Percentiles rank a stretch among this genome's conserved stretches.
phyloP scores from a whole-genome alignment of 2,329 filamentous ascomycete species.

The Fusarium sp. region DNA sequence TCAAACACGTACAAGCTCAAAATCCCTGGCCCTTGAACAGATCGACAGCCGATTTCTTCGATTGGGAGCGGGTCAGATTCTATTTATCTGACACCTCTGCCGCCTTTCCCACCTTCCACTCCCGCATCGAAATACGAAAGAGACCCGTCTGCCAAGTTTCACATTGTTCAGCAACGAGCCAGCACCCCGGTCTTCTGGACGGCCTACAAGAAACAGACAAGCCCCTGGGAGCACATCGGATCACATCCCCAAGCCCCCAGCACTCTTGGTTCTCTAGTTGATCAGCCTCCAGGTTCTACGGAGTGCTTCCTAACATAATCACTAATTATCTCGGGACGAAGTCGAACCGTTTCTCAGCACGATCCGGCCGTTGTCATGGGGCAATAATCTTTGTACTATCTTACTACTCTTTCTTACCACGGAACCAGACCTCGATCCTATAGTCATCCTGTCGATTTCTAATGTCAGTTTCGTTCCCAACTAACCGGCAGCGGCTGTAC shows the following conservation, averaged over 20 bases:
- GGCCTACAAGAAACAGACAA: slow-evolving; percentile 42
- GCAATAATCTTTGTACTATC: slow-evolving; percentile 36
- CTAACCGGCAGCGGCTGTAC: background rate
- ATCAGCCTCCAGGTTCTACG: slow-evolving; percentile 20
- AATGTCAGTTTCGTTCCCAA: slow-evolving; percentile 13
- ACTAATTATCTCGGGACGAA: slow-evolving; percentile 43
- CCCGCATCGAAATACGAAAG: slow-evolving; percentile 36
- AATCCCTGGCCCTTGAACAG: slow-evolving; percentile 33
- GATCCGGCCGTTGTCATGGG: slow-evolving; percentile 31
- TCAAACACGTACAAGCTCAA: slow-evolving; percentile 25
- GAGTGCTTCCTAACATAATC: slow-evolving; percentile 40
- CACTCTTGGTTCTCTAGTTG: slow-evolving; percentile 21
- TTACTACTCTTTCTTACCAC: slow-evolving; percentile 26
- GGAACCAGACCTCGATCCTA: slow-evolving; percentile 23
- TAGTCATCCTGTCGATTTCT: slow-evolving; percentile 32
- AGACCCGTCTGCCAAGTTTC: slow-evolving; percentile 36
- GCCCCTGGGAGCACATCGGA: slow-evolving; percentile 29
- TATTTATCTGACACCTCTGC: slow-evolving; percentile 40
- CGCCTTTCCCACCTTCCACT: slow-evolving; percentile 29
- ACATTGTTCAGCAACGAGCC: slow-evolving; percentile 29
- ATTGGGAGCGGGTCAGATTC: slow-evolving; percentile 38
- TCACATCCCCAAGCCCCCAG: slow-evolving; percentile 35
- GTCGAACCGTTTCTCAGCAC: slow-evolving; percentile 29
- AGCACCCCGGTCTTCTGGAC: slow-evolving; percentile 33
- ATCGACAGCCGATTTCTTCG: slow-evolving; percentile 45